Percentiles rank a stretch among this genome's conserved stretches.
Conservation (phyloP, 768 basidiomycete species). For the Sarcomyxa edulis region DNA sequence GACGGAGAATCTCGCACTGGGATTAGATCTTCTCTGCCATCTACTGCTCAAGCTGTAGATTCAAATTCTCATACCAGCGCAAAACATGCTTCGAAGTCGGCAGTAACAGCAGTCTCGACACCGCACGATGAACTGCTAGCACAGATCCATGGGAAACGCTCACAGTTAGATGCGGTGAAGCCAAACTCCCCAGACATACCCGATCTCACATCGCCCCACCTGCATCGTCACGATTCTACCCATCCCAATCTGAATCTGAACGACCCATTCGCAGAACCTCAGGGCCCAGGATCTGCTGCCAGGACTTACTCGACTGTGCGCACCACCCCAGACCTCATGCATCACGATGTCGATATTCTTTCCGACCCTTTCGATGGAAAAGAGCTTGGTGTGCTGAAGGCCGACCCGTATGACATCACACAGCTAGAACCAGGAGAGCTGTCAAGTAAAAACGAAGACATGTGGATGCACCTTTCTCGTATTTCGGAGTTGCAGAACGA, state of each 20-base stretch:
- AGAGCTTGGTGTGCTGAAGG: constrained; percentile 32
- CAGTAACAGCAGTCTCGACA: constrained; percentile 34
- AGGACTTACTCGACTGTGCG: constrained; percentile 5
- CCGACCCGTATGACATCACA: constrained; percentile 11
- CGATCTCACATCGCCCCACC: constrained; percentile 16
- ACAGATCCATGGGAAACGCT: constrained; percentile 44
- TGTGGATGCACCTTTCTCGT: constrained; percentile 64
- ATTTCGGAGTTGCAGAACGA: constrained; percentile 72
- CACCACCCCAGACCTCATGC: constrained; percentile 3
- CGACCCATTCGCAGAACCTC: constrained; percentile 1
- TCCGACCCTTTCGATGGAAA: constrained; percentile 50
- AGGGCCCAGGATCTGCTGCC: constrained; percentile 1
- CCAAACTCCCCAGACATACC: too few relatives aligned
- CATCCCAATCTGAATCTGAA: constrained; percentile 11
- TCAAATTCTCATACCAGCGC: too few relatives aligned
- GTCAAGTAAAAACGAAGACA: constrained; percentile 34
- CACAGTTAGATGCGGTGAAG: too few relatives aligned
- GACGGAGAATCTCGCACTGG: too few relatives aligned
- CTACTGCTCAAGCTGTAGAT: too few relatives aligned
- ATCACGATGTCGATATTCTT: constrained; percentile 18
- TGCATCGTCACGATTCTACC: too few relatives aligned
- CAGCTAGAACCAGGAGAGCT: constrained; percentile 13
- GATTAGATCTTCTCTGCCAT: too few relatives aligned
- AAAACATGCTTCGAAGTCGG: too few relatives aligned
- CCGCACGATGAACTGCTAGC: constrained; percentile 64